Conservation (phyloP, 2,329 filamentous ascomycete species). For the Podosphaera fusca region DNA sequence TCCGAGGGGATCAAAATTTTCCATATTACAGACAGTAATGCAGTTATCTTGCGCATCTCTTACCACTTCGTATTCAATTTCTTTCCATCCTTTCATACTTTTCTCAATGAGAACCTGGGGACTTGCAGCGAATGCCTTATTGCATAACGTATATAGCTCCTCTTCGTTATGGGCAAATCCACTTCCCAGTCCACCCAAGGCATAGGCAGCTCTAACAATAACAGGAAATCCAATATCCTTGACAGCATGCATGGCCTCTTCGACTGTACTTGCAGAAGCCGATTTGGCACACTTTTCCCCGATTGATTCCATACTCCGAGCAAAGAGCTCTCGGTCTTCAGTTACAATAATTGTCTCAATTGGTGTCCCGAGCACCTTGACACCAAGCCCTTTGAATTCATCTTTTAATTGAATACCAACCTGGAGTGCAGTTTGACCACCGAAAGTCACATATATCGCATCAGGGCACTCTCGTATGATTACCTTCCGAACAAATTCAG, state of each 20-base stretch:
- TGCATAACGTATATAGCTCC: slow-evolving; percentile 69
- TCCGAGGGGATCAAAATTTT: slow-evolving; percentile 95
- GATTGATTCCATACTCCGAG: slow-evolving; percentile 94
- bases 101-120: slow-evolving; percentile 91
- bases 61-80: slow-evolving; percentile 97
- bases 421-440: slow-evolving; percentile 87
- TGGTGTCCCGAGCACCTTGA: slow-evolving; percentile 84
- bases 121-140: slow-evolving; percentile 83
- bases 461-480: slow-evolving; percentile 87
- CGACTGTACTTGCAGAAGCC: slow-evolving; percentile 67
- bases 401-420: slow-evolving; percentile 96
- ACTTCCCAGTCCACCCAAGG: slow-evolving; percentile 80
- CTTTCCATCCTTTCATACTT: slow-evolving; percentile 99
- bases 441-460: slow-evolving; percentile 93
- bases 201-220: slow-evolving; percentile 90
- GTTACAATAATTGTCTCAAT: slow-evolving; percentile 98
- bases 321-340: slow-evolving; percentile 92
- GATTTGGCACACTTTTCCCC: slow-evolving; percentile 96
- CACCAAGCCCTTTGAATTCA: slow-evolving; percentile 78
- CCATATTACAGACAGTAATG: slow-evolving; percentile 99
- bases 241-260: slow-evolving; percentile 74
- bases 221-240: slow-evolving; percentile 88
- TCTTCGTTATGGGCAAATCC: slow-evolving; percentile 79
- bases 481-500: slow-evolving; percentile 93
- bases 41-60: slow-evolving; percentile 92